phyloP scores from a whole-genome alignment of 306 rosid genomes.

The Trifolium pratense region DNA sequence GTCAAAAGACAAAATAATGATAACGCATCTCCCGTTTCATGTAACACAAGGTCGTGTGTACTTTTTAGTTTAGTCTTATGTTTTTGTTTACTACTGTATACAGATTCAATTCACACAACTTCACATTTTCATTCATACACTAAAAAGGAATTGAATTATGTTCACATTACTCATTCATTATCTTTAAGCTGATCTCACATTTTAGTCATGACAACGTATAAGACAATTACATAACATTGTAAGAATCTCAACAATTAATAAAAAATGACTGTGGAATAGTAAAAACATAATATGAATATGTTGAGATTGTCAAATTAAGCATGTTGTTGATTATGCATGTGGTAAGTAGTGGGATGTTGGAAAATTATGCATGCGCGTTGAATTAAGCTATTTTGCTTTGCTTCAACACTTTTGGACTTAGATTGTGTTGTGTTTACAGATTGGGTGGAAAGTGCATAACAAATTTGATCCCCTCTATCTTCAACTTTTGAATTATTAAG shows the following conservation, averaged over 20 bases:
- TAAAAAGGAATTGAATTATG: background rate
- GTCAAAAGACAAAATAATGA: constrained; percentile 14
- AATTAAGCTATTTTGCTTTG: background rate
- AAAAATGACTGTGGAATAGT: background rate
- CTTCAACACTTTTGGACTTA: constrained; percentile 2
- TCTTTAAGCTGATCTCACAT: constrained; percentile 7
- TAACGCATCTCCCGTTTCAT: background rate
- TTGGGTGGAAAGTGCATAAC: constrained; percentile 10
- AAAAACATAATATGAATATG: background rate
- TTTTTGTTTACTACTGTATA: background rate
- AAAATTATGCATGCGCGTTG: constrained; percentile 13
- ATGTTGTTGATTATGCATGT: background rate
- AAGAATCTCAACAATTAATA: background rate
- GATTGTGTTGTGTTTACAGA: constrained; percentile 3
- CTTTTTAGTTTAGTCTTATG: background rate
- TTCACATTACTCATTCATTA: constrained; percentile 6
- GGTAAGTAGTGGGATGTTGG: constrained; percentile 1
- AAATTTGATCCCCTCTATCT: background rate
- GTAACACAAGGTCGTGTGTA: background rate
- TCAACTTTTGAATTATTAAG: background rate
- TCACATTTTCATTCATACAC: background rate
- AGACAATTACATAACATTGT: background rate
- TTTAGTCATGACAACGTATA: constrained; percentile 12
- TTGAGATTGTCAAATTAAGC: background rate
- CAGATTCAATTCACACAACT: constrained; percentile 21